Evolutionary conservation across 345 rosid species (phyloP).

Genomic region (Bruguiera parviflora): DNA sequence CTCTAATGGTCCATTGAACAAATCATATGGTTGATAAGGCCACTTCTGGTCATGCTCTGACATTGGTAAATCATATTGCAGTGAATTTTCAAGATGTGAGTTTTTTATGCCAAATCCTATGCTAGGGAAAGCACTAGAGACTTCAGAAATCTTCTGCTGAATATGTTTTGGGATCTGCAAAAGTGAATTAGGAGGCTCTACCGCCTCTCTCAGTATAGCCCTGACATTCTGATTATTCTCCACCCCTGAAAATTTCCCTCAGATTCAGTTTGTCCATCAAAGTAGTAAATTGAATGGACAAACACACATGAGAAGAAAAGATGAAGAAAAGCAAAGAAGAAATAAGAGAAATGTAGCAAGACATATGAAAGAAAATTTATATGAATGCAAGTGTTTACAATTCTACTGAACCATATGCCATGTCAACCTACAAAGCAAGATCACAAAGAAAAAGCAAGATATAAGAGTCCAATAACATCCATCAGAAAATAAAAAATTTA

Average conservation of each 20-base stretch:
- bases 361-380: background rate
- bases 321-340: background rate
- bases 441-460: no score
- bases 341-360: background rate
- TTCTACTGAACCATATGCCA: no score
- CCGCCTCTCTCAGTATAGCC: slow-evolving; percentile 2
- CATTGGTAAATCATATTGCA: slow-evolving; percentile 9
- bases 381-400: no score
- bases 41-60: slow-evolving; percentile 13
- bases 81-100: slow-evolving; percentile 8
- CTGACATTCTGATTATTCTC: background rate
- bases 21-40: slow-evolving; percentile 15
- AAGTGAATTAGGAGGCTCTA: slow-evolving; percentile 11
- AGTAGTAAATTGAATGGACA: background rate
- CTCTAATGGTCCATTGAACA: slow-evolving; percentile 7
- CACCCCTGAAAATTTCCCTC: slow-evolving; percentile 7
- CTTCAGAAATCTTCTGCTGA: slow-evolving; percentile 9
- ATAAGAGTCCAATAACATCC: no score
- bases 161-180: slow-evolving; percentile 9
- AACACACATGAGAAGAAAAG: background rate
- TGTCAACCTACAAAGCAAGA: no score
- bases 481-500: no score
- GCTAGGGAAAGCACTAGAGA: slow-evolving; percentile 7
- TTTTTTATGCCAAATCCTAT: background rate
- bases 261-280: slow-evolving; percentile 1